Base-by-base conservation (phyloP, 1,284 basidiomycete genomes). In the Lentinus polychrous region DNA sequence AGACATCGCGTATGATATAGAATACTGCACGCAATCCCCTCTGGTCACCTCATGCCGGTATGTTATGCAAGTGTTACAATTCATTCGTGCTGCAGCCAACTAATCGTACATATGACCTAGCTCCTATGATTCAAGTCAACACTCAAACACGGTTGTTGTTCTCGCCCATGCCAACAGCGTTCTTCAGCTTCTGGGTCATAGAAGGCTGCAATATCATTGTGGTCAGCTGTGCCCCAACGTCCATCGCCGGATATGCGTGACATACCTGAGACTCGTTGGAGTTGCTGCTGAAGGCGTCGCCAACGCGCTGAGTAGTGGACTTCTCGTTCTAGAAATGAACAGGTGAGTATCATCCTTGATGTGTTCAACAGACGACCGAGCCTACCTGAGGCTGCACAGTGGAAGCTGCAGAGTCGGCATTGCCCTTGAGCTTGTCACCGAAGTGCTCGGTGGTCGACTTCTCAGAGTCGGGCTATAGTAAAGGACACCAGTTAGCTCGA, bases 271-370 rank as follows among this genome's bases (percentile, higher is more conserved):
- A 58, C 43, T 58, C 47, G 57, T 62, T 63, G n/a, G 52, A 52
- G 60, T 64, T 74, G 53, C 74, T 71, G 52, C 76, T 77, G 58
- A 79, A 10, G 45, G 66, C 60, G 66, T 85, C 82, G 44, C 74
- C 69, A n/a, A 69, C 58, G 52, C 81, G 65, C 69, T 82, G 78
- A 34, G 68, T 61, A 49, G 65, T 68, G 20, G 71, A 63, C 68
- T 83, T 82, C 71, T 81, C 49, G 53, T 54, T 59, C 64, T 66
- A 50, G 6, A 52, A 23, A 43, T 4, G 12, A 8, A 41, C 5
- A 8, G 1, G 45, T 55, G 35, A 54, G 48, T n/a, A 11, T 17
- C 12, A n/a, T 5, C 14, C 1, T 31, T n/a, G 12, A 10, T 3
- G 24, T 27, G 8, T 22, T 14, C 12, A 12, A 11, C 1, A 18